These are phyloP conservation scores for Echria macrotheca DNA, from an alignment of 495 filamentous ascomycete species.

Conservation along the genomic window DNA sequence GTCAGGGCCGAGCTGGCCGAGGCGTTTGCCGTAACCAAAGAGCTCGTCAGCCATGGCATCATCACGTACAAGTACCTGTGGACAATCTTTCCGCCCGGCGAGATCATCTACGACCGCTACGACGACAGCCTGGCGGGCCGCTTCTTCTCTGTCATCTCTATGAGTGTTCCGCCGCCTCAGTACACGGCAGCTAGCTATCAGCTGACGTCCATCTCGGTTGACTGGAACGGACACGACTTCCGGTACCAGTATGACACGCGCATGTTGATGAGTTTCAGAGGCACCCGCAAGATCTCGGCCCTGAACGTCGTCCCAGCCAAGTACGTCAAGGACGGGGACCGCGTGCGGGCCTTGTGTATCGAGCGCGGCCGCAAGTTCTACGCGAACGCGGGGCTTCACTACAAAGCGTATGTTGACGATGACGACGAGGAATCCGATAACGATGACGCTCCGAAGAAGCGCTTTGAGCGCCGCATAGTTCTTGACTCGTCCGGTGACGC, in stretches of 20 bases:
- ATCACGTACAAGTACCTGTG: constrained; percentile 26
- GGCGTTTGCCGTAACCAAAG: constrained; percentile 18
- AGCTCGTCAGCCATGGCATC: constrained; percentile 16
- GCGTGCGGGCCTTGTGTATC: constrained; percentile 22
- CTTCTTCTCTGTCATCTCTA: constrained; percentile 23
- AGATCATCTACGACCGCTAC: constrained; percentile 18
- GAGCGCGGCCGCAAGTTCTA: constrained; percentile 32
- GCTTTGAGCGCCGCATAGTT: background rate
- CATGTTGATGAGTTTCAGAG: constrained; percentile 36
- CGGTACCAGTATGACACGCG: background rate
- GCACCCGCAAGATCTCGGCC: constrained; percentile 34
- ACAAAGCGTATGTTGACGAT: constrained; percentile 47
- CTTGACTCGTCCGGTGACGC: too few species aligned
- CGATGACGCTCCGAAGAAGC: background rate
- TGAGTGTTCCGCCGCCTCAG: background rate
- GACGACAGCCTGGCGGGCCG: constrained; percentile 48
- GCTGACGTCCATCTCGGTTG: background rate
- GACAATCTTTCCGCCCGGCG: constrained; percentile 29
- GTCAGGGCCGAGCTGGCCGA: constrained; percentile 19
- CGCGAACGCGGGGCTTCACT: constrained; percentile 47
- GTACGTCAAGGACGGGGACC: constrained; percentile 40
- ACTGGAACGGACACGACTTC: background rate
- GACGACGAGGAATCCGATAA: background rate
- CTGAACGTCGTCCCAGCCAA: constrained; percentile 46
- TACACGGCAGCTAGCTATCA: background rate